Conservation (phyloP, 2,329 filamentous ascomycete species). For the Paraphaeosphaeria minitans region DNA sequence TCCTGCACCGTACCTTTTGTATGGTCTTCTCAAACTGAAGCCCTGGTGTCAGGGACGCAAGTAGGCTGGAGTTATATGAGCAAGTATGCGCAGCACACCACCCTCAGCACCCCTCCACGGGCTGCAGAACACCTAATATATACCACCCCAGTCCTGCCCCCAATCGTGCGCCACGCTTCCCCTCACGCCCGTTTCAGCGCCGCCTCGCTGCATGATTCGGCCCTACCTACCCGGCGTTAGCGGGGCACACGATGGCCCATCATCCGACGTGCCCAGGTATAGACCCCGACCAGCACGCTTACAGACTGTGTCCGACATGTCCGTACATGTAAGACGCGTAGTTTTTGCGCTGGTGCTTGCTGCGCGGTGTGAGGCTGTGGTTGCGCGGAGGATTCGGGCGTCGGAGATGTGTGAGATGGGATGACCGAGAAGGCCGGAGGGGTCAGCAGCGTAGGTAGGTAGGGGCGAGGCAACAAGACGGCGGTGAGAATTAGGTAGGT, state of each 20-base stretch:
- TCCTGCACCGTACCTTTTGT: too few relatives aligned
- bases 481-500: too few relatives aligned
- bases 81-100: neutral
- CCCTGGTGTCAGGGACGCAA: neutral
- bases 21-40: neutral
- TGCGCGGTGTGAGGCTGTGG: neutral
- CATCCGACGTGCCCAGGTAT: constrained; percentile 1
- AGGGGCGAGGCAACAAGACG: neutral
- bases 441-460: neutral
- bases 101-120: neutral
- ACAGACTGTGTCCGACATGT: constrained; percentile 10
- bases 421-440: constrained; percentile 2
- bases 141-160: neutral
- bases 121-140: neutral
- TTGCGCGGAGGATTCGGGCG: constrained; percentile 1
- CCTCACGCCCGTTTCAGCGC: constrained; percentile 13
- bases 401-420: constrained; percentile 1
- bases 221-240: constrained; percentile 13
- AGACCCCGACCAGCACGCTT: neutral
- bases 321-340: constrained; percentile 8
- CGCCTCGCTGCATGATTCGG: constrained; percentile 7
- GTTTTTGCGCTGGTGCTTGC: constrained; percentile 3
- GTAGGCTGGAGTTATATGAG: neutral
- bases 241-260: neutral
- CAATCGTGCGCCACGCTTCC: neutral